Percentiles rank a stretch among this genome's conserved stretches.
Conservation (phyloP, 2,329 filamentous ascomycete genomes). For the Fusarium temperatum region DNA sequence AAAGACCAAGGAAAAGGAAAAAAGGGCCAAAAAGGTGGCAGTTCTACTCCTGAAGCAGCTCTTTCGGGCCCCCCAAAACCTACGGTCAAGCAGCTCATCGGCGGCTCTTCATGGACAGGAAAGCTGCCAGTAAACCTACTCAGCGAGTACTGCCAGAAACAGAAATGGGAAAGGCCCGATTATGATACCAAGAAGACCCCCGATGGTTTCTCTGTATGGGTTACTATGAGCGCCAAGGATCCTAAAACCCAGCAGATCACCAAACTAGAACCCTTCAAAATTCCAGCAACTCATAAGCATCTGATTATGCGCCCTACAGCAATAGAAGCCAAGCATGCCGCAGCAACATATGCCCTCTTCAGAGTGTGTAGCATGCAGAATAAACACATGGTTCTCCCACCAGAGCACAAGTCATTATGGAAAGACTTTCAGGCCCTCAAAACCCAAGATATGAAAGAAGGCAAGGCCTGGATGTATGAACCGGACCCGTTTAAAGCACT, state of each 20-base stretch:
- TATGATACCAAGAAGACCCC: constrained; percentile 82
- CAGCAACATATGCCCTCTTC: constrained; percentile 90
- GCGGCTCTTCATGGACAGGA: constrained; percentile 95
- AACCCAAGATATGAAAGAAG: constrained; percentile 79
- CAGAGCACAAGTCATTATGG: constrained; percentile 89
- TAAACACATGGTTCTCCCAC: constrained; percentile 91
- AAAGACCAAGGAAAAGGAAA: constrained; percentile 58
- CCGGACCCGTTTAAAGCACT: constrained; percentile 90
- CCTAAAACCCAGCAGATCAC: constrained; percentile 82
- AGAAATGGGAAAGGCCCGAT: constrained; percentile 93
- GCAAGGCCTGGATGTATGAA: constrained; percentile 88
- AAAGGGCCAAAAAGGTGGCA: constrained; percentile 48
- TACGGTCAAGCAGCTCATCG: constrained; percentile 83
- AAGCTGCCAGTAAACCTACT: constrained; percentile 95
- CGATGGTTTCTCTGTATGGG: constrained; percentile 80
- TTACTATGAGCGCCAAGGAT: constrained; percentile 80
- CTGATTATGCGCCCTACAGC: constrained; percentile 80
- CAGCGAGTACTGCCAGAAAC: constrained; percentile 93
- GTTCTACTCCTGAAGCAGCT: constrained; percentile 45
- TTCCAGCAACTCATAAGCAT: constrained; percentile 79
- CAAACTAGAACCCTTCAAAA: constrained; percentile 81
- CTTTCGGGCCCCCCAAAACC: constrained; percentile 63
- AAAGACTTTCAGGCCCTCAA: constrained; percentile 89
- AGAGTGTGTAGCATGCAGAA: constrained; percentile 96
- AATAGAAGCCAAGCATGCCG: constrained; percentile 91